Evolutionary conservation across 192 early-diverging fungal species (phyloP), one percentile per base, ranked within the genome.

Genomic region (Mortierella claussenii): DNA sequence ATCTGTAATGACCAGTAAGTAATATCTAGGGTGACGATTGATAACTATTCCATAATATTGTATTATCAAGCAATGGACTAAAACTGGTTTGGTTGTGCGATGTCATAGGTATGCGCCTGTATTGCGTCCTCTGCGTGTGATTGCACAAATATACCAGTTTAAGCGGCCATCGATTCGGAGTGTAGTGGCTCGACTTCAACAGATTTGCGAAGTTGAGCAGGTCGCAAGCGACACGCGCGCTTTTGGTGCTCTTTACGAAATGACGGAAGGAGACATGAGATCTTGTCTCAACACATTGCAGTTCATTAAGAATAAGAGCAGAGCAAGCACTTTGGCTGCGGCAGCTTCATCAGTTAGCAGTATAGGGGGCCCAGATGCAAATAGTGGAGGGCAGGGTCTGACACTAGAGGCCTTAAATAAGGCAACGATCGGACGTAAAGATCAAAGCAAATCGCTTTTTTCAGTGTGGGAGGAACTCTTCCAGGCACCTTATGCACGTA

Each of bases 1-100:
- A 97, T 99, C 59, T 99, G 97, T 86, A 99, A 99, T 79, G 96
- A 98, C 79, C 90, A 85, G 89, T 92, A 87, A 44, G 79, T 83
- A n/a, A n/a, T n/a, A n/a, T n/a, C 3, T 49, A 5, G 40, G 17
- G 21, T 49, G 11, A 32, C 18, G 28, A 32, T 53, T 53, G n/a
- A n/a, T n/a, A n/a, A n/a, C 45, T 49, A 6, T 17, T 23, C 47
- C 3, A 4, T 49, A 9, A 20, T n/a, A 3, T 4, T 45, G 4
- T 45, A 3, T 45, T 15, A 8, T 45, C 13, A n/a, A n/a, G n/a
- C n/a, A n/a, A n/a, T n/a, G n/a, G n/a, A n/a, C n/a, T n/a, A n/a
- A n/a, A n/a, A n/a, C n/a, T n/a, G n/a, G n/a, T n/a, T n/a, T 40
- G 37, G 8, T 13, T 40, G 13, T 40, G 37, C 7, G 7, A 40